phyloP scores from a whole-genome alignment of 148 eudicot species.

The Heliosperma pusillum region DNA sequence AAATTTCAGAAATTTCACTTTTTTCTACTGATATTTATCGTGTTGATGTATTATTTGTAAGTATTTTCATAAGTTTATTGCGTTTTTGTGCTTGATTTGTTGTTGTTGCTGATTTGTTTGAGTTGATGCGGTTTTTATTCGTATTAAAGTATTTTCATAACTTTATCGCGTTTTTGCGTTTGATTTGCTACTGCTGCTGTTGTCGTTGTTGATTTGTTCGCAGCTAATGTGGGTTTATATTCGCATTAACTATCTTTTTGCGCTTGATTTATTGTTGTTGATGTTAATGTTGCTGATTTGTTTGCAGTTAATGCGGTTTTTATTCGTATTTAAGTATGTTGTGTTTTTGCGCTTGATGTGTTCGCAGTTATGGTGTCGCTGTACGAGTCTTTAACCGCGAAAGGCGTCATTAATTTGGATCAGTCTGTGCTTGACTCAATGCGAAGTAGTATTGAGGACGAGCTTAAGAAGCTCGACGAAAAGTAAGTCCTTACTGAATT shows the following conservation, averaged over 20 bases:
- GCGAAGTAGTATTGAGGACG: conserved; percentile 62
- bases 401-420: conserved; percentile 55
- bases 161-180: no score
- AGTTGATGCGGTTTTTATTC: no score
- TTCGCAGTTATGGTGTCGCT: conserved; percentile 74
- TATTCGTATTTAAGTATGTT: background rate
- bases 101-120: background rate
- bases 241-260: no score
- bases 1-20: background rate
- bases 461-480: conserved; percentile 81
- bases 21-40: background rate
- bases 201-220: background rate
- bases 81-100: background rate
- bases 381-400: conserved; percentile 61
- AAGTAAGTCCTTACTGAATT: conserved; percentile 44
- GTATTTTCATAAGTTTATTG: no score
- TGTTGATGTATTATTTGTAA: background rate
- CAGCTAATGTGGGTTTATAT: conserved; percentile 34
- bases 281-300: background rate
- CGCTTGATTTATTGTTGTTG: background rate
- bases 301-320: background rate
- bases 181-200: no score
- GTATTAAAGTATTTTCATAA: no score
- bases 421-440: conserved; percentile 61
- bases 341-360: background rate